These are phyloP conservation scores for Psidium guajava DNA, from an alignment of 345 rosid species.

Conservation along the genomic window DNA sequence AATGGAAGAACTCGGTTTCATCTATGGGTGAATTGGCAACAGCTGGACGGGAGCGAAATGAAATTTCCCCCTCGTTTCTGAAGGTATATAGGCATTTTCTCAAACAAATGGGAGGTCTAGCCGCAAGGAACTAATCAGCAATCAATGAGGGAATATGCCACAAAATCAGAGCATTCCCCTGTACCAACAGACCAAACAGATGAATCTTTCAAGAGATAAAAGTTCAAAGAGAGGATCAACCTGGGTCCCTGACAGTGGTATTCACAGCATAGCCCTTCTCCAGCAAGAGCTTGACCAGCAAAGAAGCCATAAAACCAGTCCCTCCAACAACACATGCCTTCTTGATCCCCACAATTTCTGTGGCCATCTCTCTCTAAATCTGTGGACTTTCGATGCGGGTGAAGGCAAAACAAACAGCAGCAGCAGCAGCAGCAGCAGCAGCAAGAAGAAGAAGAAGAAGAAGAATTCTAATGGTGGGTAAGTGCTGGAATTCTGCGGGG, in stretches of 20 bases:
- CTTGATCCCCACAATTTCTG: constrained; percentile 12
- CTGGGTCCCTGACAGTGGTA: constrained; percentile 75
- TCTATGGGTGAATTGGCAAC: background rate
- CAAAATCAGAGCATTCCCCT: background rate
- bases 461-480: background rate
- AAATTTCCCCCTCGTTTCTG: background rate
- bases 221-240: constrained; percentile 6
- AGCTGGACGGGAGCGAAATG: background rate
- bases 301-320: constrained; percentile 61
- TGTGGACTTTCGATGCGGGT: background rate
- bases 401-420: background rate
- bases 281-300: constrained; percentile 59
- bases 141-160: background rate
- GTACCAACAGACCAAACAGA: background rate
- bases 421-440: background rate
- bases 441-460: background rate
- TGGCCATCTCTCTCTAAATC: constrained; percentile 10
- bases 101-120: background rate
- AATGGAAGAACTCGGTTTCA: background rate
- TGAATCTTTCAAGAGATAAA: background rate
- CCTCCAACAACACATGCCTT: constrained; percentile 82
- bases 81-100: background rate
- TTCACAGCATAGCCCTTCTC: constrained; percentile 66
- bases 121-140: background rate
- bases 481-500: background rate